Evolutionary conservation across 345 rosid genomes (phyloP).

Genomic region (Cardamine chenopodiifolia): DNA sequence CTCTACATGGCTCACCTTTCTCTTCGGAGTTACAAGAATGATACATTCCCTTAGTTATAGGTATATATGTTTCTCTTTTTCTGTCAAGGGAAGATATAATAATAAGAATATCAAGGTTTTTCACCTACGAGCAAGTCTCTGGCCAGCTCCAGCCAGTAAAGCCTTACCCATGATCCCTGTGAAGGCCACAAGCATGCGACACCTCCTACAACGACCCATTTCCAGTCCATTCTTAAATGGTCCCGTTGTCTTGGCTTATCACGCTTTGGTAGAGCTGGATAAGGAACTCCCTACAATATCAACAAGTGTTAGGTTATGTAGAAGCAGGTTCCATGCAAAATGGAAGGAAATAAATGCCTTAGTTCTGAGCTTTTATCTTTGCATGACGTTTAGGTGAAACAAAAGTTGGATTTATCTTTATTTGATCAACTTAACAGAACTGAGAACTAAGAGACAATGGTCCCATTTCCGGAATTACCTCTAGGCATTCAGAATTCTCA

Average conservation of each 20-base stretch:
- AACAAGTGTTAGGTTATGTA: neutral
- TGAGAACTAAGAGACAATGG: neutral
- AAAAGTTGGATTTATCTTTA: neutral
- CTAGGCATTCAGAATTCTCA: neutral
- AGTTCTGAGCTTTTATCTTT: neutral
- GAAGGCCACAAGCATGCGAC: conserved; percentile 82
- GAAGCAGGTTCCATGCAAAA: neutral
- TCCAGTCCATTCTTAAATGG: conserved; percentile 75
- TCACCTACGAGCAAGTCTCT: conserved; percentile 80
- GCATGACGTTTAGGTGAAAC: neutral
- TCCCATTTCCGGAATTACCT: neutral
- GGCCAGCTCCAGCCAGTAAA: conserved; percentile 78
- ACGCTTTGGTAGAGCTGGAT: conserved; percentile 63
- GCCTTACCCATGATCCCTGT: conserved; percentile 74
- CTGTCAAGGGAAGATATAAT: conserved; percentile 20
- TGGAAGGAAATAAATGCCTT: neutral
- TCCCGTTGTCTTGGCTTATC: conserved; percentile 79
- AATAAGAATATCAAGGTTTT: conserved; percentile 25
- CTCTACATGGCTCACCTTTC: conserved; percentile 27
- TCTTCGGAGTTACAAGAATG: conserved; percentile 22
- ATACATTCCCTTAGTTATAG: conserved; percentile 16
- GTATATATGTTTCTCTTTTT: conserved; percentile 23
- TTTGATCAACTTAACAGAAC: neutral
- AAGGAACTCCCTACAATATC: conserved; percentile 69
- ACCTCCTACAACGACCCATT: conserved; percentile 84